Evolutionary conservation across 805 yeast genomes (phyloP), one percentile per base, ranked within the genome.

Genomic region (Zygotorulaspora danielsina): DNA sequence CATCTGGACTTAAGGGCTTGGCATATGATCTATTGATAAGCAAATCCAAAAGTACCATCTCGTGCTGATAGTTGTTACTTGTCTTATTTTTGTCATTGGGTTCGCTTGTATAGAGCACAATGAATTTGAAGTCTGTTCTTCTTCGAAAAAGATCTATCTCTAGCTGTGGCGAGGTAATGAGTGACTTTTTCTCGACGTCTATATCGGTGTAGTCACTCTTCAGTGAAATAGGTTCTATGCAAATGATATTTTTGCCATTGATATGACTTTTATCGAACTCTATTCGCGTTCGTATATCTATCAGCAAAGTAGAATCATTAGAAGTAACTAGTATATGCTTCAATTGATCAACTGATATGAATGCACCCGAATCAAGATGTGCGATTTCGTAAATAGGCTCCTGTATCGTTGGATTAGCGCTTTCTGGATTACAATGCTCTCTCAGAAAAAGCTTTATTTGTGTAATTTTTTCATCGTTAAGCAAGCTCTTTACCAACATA

Each of bases 201-300:
- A 58, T 62, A 50, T 84, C 85, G 0, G 75, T 67, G 53, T 76
- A 75, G 7, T 66, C 63, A 1, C 62, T 57, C 37, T 77, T 62
- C 13, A 80, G 65, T 1, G 77, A 69, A 13, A 73, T 69, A 0
- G 97, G 96, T 38, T 86, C 95, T 13, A 89, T 72, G 55, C 89
- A 84, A 8, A 85, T 71, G 6, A 83, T 59, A 38, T 82, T 75
- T 2, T 66, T 62, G 18, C 76, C 64, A 9, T 72, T 65, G 16
- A 89, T 77, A 59, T 87, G 96, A 34, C 75, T 73, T 30, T 66
- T 64, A 33, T 76, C 73, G 54, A 73, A 88, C 25, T 76, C 79
- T 13, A 66, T 67, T 27, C 80, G 67, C 12, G 80, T 66, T 49
- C 97, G 67, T 29, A 79, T 72, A 57, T 90, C 97, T 5, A 90